These are phyloP conservation scores for Lepidium sativum DNA, from an alignment of 345 rosid genomes.

Conservation along the genomic window DNA sequence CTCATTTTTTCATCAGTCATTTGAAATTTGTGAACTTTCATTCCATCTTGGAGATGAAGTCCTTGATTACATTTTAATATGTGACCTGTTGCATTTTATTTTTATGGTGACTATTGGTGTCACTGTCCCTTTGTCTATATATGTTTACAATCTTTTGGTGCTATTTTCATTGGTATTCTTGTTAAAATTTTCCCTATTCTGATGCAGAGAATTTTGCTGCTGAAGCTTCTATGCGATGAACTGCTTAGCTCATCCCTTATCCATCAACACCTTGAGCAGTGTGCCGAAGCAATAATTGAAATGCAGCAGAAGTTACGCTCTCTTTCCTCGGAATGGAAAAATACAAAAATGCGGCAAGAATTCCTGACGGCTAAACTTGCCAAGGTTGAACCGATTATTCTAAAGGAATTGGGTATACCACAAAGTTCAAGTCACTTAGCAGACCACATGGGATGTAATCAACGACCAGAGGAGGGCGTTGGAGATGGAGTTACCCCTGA, in stretches of 20 bases:
- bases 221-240: slow-evolving; percentile 85
- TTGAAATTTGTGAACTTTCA: neutral
- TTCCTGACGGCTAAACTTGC: slow-evolving; percentile 48
- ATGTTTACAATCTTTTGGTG: neutral
- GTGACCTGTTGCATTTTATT: slow-evolving; percentile 1
- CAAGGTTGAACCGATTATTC: slow-evolving; percentile 35
- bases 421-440: slow-evolving; percentile 7
- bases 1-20: neutral
- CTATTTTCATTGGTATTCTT: slow-evolving; percentile 3
- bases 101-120: neutral
- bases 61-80: neutral
- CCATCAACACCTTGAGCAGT: slow-evolving; percentile 92
- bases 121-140: neutral
- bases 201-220: slow-evolving; percentile 74
- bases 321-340: slow-evolving; percentile 57
- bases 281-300: slow-evolving; percentile 61
- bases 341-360: slow-evolving; percentile 61
- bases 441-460: slow-evolving; percentile 20
- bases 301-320: slow-evolving; percentile 86
- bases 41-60: slow-evolving; percentile 2
- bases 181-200: slow-evolving; percentile 7
- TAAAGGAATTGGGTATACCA: slow-evolving; percentile 35
- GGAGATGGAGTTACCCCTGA: slow-evolving; percentile 25
- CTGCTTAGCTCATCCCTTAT: slow-evolving; percentile 69
- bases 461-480: slow-evolving; percentile 23